Percentiles rank a stretch among this genome's conserved stretches.
phyloP scores from a whole-genome alignment of 2,329 filamentous ascomycete genomes.

The Intubia oerlemansii region DNA sequence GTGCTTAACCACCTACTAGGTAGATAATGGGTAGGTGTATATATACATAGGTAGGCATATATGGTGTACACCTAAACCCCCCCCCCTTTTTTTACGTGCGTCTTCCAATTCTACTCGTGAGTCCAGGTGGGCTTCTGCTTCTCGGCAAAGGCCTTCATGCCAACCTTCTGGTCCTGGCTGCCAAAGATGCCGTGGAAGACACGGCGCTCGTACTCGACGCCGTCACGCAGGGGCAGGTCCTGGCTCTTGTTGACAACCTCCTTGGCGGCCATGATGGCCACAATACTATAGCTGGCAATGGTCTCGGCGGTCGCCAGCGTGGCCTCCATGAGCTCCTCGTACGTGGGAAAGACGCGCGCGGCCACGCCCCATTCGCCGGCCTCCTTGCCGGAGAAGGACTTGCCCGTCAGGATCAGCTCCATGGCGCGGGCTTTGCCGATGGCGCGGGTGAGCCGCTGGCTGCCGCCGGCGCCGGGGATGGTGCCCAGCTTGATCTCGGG shows the following conservation, averaged over 20 bases:
- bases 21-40: no score
- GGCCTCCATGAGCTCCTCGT: conserved; percentile 65
- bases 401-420: conserved; percentile 77
- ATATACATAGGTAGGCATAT: no score
- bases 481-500: conserved; percentile 92
- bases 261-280: conserved; percentile 80
- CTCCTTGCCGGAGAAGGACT: conserved; percentile 63
- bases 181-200: conserved; percentile 90
- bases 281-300: conserved; percentile 67
- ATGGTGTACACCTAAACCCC: no score
- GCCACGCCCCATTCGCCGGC: conserved; percentile 84
- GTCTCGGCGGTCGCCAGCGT: conserved; percentile 68
- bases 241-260: conserved; percentile 99
- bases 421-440: conserved; percentile 73
- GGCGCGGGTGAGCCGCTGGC: conserved; percentile 66
- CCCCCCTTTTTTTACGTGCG: no score
- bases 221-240: conserved; percentile 68
- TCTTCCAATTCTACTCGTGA: no score
- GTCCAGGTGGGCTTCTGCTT: conserved; percentile 89
- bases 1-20: no score
- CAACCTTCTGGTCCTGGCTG: conserved; percentile 90
- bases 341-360: conserved; percentile 55
- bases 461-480: conserved; percentile 80
- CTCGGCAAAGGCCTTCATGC: conserved; percentile 85
- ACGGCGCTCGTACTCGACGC: conserved; percentile 83